Evolutionary conservation across 768 basidiomycete species (phyloP).

Genomic region (Boletus sensibilis): DNA sequence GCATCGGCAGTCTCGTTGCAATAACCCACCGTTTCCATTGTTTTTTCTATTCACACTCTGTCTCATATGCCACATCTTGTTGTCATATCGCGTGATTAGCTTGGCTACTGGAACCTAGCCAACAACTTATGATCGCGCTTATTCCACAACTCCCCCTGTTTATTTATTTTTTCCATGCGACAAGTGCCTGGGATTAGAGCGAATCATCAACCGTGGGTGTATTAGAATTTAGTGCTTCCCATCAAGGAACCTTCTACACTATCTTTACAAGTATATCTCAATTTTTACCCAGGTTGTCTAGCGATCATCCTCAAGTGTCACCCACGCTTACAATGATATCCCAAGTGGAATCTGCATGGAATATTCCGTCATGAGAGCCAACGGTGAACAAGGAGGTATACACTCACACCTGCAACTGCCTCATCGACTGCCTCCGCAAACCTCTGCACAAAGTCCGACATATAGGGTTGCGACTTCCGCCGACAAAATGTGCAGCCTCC

Average conservation of each 20-base stretch:
- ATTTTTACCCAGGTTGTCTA: not conserved
- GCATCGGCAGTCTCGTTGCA: too few species aligned
- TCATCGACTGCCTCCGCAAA: conserved; percentile 25
- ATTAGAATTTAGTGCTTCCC: not conserved
- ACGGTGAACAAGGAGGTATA: not conserved
- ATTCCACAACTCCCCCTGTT: not conserved
- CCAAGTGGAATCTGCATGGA: conserved; percentile 19
- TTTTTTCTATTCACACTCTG: not conserved
- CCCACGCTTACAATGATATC: conserved; percentile 13
- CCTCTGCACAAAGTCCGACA: conserved; percentile 23
- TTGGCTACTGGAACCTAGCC: not conserved
- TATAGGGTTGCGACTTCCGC: conserved; percentile 13
- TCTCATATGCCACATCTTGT: too few species aligned
- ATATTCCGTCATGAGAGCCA: not conserved
- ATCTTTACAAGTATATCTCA: not conserved
- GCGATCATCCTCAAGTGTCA: not conserved
- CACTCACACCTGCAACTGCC: conserved; percentile 21
- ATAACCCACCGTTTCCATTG: too few species aligned
- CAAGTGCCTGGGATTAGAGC: not conserved
- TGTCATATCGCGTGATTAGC: not conserved
- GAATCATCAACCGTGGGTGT: not conserved
- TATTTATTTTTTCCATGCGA: not conserved
- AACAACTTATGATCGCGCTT: not conserved
- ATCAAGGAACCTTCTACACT: not conserved
- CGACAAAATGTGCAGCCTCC: conserved; percentile 22